Percentiles rank a stretch among this genome's conserved stretches.
phyloP scores from a whole-genome alignment of 495 filamentous ascomycete species.

The Podospora pseudocomata region DNA sequence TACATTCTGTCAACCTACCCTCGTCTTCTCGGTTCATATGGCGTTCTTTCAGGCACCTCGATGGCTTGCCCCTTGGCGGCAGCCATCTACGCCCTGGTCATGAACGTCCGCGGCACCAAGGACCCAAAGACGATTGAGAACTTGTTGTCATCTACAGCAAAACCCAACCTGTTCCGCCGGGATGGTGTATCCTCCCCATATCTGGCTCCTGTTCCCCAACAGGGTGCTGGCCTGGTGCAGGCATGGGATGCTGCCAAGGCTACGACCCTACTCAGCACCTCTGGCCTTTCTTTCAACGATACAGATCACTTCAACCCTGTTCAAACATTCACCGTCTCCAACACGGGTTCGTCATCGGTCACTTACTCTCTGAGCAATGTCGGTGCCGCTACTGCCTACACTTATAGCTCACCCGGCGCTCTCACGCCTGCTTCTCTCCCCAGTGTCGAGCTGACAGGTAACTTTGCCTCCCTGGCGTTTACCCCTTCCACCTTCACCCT shows the following conservation, averaged over 20 bases:
- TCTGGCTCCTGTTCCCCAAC: slow-evolving; percentile 54
- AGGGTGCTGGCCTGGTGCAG: slow-evolving; percentile 55
- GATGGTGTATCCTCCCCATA: slow-evolving; percentile 39
- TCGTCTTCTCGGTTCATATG: slow-evolving; percentile 48
- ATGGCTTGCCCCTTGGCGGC: slow-evolving; percentile 59
- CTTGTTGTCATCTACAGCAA: slow-evolving; percentile 44
- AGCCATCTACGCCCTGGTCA: slow-evolving; percentile 52
- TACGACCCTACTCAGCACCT: slow-evolving; percentile 49
- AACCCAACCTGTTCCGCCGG: slow-evolving; percentile 43
- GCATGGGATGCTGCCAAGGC: slow-evolving; percentile 55
- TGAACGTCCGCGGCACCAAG: slow-evolving; percentile 45
- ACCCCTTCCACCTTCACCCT: slow-evolving; percentile 34
- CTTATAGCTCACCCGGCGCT: slow-evolving; percentile 29
- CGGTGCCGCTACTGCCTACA: slow-evolving; percentile 45
- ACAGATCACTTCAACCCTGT: slow-evolving; percentile 48
- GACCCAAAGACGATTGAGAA: slow-evolving; percentile 47
- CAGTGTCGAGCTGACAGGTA: slow-evolving; percentile 36
- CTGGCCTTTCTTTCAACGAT: slow-evolving; percentile 57
- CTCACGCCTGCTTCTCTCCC: slow-evolving; percentile 39
- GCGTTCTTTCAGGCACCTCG: slow-evolving; percentile 55
- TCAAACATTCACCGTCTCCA: slow-evolving; percentile 50
- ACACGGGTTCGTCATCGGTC: slow-evolving; percentile 44
- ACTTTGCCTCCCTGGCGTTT: slow-evolving; percentile 37
- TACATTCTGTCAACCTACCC: slow-evolving; percentile 57
- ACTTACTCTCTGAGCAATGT: slow-evolving; percentile 46